A percentile compares a stretch with the other conserved stretches of the same genome.
phyloP scores from a whole-genome alignment of 1,284 basidiomycete genomes.

The Boletus mariae region DNA sequence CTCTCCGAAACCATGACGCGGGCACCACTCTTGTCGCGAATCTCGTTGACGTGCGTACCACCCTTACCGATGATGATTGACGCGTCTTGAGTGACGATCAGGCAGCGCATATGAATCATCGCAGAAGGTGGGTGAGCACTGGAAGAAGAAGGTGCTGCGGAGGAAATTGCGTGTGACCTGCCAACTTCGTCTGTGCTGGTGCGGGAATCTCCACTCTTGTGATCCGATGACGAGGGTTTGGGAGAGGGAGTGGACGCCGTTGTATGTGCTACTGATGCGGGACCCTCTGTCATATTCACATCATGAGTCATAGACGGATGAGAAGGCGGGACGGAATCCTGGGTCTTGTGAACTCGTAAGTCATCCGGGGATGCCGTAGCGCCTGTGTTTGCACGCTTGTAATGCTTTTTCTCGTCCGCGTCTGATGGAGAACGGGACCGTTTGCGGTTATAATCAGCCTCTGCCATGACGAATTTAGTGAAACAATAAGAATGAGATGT shows the following conservation, averaged over 20 bases:
- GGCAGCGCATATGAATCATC: conserved; percentile 88
- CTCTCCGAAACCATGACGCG: conserved; percentile 95
- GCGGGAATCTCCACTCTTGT: conserved; percentile 36
- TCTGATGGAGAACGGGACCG: conserved; percentile 83
- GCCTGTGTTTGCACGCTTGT: conserved; percentile 82
- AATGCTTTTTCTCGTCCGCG: conserved; percentile 69
- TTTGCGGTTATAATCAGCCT: conserved; percentile 76
- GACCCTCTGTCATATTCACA: conserved; percentile 58
- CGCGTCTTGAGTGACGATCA: conserved; percentile 99
- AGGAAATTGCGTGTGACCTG: conserved; percentile 37
- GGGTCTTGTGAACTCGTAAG: conserved; percentile 41
- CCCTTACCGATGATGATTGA: conserved; percentile 98
- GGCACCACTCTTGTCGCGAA: conserved; percentile 95
- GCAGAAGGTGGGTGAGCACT: conserved; percentile 53
- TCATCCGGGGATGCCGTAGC: conserved; percentile 57
- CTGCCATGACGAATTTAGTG: conserved; percentile 70
- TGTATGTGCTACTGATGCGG: conserved; percentile 47
- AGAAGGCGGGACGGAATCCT: conserved; percentile 38
- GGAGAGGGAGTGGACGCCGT: conserved; percentile 54
- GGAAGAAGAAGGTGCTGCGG: conserved; percentile 48
- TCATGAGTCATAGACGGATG: conserved; percentile 48
- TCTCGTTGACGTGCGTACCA: conserved; percentile 97
- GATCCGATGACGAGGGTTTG: conserved; percentile 39
- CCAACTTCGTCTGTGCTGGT: conserved; percentile 33
- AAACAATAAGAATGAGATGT: conserved; percentile 45